Conservation (phyloP, 169 alveolate genomes). For the Plasmodium adleri region DNA sequence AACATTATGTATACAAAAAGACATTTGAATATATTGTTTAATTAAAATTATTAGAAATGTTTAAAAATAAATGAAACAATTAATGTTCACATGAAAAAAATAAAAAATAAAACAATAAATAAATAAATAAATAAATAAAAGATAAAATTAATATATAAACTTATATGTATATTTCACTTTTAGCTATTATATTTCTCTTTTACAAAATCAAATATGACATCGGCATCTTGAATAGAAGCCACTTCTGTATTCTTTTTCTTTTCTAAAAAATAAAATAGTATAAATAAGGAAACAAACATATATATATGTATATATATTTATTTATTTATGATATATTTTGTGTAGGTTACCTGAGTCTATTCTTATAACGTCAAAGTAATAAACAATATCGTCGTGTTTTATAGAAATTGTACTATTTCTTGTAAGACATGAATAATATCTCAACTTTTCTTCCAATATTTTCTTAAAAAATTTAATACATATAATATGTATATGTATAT, state of each 20-base stretch:
- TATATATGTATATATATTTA: neutral
- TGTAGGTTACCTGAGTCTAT: conserved; percentile 44
- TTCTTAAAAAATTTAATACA: neutral
- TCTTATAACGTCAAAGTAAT: conserved; percentile 51
- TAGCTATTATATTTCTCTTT: conserved; percentile 55
- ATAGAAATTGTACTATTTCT: conserved; percentile 43
- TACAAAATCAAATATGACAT: conserved; percentile 63
- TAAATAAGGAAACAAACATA: neutral
- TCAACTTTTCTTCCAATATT: conserved; percentile 49
- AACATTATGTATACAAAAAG: neutral
- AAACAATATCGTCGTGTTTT: conserved; percentile 15
- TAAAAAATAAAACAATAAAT: neutral
- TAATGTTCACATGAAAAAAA: neutral
- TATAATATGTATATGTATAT: neutral
- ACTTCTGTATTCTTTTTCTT: conserved; percentile 63
- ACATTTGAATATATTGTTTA: neutral
- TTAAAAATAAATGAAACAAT: neutral
- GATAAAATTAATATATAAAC: neutral
- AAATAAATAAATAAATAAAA: neutral
- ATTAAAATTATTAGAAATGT: neutral
- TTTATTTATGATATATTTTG: neutral
- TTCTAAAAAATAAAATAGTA: conserved; percentile 7
- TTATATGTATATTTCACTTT: neutral
- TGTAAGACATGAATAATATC: conserved; percentile 57
- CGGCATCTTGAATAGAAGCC: conserved; percentile 67